Evolutionary conservation across 345 rosid genomes (phyloP).

Genomic region (Populus pruinosa): DNA sequence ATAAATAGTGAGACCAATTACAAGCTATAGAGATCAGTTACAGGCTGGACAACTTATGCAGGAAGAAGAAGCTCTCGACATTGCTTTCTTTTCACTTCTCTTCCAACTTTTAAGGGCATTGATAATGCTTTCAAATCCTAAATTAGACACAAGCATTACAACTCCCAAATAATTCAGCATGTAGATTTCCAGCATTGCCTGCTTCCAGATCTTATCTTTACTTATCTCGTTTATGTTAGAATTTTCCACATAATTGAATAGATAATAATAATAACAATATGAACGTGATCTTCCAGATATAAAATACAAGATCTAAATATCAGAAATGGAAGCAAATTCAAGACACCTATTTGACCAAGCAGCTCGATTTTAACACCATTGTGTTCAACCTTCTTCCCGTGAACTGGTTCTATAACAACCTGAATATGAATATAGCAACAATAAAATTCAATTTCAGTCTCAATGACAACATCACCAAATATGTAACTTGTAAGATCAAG

Average conservation of each 20-base stretch:
- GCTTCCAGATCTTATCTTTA: background rate
- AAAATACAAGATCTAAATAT: background rate
- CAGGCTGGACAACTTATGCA: background rate
- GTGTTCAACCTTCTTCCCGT: slow-evolving; percentile 90
- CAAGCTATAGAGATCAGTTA: background rate
- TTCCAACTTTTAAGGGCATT: background rate
- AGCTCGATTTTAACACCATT: slow-evolving; percentile 92
- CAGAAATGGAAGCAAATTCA: background rate
- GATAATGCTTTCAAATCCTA: background rate
- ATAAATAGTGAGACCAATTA: background rate
- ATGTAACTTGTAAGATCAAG: background rate
- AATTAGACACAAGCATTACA: background rate
- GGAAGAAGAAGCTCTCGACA: background rate
- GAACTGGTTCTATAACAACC: slow-evolving; percentile 62
- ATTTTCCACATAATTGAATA: background rate
- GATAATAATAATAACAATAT: too few species aligned
- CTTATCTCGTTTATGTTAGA: background rate
- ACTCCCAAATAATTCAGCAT: background rate
- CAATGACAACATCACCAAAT: background rate
- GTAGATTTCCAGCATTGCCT: background rate
- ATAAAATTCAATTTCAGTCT: slow-evolving; percentile 1
- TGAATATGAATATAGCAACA: slow-evolving; percentile 1
- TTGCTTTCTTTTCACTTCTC: background rate
- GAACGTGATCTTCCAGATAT: background rate
- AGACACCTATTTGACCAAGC: slow-evolving; percentile 80